phyloP scores from a whole-genome alignment of 352 stramenopile species.

The Pseudoperonospora humuli region DNA sequence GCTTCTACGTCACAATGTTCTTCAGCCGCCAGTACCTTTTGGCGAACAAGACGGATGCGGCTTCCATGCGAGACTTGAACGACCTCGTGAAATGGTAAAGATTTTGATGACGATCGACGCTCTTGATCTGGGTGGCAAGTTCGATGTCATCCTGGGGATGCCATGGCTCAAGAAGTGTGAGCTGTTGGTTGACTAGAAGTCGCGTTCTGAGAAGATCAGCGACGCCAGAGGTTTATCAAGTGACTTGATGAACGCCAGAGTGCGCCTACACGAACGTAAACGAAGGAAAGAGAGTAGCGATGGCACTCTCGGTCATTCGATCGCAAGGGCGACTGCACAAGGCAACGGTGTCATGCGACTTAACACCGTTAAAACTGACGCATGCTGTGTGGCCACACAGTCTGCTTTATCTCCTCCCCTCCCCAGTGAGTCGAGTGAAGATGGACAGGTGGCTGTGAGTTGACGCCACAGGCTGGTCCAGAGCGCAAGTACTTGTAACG shows the following conservation, averaged over 20 bases:
- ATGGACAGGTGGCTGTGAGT: too few relatives aligned
- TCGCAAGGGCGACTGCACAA: not conserved
- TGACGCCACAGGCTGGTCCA: too few relatives aligned
- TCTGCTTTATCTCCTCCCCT: too few relatives aligned
- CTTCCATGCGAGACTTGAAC: too few relatives aligned
- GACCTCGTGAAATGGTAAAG: too few relatives aligned
- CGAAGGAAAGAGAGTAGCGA: not conserved
- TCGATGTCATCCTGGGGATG: not conserved
- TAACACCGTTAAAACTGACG: not conserved
- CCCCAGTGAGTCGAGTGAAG: not conserved
- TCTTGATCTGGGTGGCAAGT: not conserved
- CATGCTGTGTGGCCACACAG: not conserved
- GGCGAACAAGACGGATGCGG: too few relatives aligned
- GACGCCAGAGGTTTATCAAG: too few relatives aligned
- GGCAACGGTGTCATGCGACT: not conserved
- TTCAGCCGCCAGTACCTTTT: too few relatives aligned
- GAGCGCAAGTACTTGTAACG: not conserved
- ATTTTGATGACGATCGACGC: not conserved
- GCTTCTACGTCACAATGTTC: too few relatives aligned
- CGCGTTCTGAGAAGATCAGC: not conserved
- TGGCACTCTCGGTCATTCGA: not conserved
- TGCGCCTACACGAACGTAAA: not conserved
- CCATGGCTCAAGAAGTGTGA: not conserved
- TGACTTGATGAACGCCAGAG: not conserved
- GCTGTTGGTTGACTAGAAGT: not conserved